A percentile compares a stretch with the other conserved stretches of the same genome.
phyloP scores from a whole-genome alignment of 768 basidiomycete species.

The Tulasnella sp. region DNA sequence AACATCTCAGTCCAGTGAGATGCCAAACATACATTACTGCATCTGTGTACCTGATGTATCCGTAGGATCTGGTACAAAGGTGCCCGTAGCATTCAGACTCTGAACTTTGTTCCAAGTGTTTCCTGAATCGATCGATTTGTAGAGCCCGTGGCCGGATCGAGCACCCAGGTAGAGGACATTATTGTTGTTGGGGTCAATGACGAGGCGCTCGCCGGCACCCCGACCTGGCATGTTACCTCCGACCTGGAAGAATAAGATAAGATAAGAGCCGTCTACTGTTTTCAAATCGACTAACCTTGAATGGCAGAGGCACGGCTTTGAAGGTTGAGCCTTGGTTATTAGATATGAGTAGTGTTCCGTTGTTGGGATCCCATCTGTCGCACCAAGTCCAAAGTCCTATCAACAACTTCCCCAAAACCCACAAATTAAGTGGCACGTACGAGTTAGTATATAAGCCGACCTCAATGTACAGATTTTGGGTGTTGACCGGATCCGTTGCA shows the following conservation, averaged over 20 bases:
- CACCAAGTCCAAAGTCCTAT: no score
- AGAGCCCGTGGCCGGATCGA: conserved; percentile 51
- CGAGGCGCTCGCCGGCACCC: conserved; percentile 37
- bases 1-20: no score
- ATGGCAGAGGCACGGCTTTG: conserved; percentile 39
- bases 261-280: no score
- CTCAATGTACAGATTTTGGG: conserved; percentile 31
- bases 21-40: no score
- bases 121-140: conserved; percentile 53
- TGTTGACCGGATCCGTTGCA: conserved; percentile 49
- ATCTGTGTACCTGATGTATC: no score
- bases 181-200: conserved; percentile 52
- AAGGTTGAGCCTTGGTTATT: conserved; percentile 48
- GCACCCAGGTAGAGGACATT: conserved; percentile 54
- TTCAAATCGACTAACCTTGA: conserved; percentile 31
- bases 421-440: conserved; percentile 19
- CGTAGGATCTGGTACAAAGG: no score
- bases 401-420: no score
- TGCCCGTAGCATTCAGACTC: no score
- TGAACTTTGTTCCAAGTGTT: conserved; percentile 45
- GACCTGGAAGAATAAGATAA: conserved; percentile 25
- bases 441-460: conserved; percentile 29
- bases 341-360: conserved; percentile 52
- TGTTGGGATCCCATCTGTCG: conserved; percentile 40
- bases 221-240: conserved; percentile 62